Percentiles rank a stretch among this genome's conserved stretches.
These are phyloP conservation scores for Paraphoma chrysanthemicola DNA, from an alignment of 2,329 filamentous ascomycete species.

Conservation along the genomic window DNA sequence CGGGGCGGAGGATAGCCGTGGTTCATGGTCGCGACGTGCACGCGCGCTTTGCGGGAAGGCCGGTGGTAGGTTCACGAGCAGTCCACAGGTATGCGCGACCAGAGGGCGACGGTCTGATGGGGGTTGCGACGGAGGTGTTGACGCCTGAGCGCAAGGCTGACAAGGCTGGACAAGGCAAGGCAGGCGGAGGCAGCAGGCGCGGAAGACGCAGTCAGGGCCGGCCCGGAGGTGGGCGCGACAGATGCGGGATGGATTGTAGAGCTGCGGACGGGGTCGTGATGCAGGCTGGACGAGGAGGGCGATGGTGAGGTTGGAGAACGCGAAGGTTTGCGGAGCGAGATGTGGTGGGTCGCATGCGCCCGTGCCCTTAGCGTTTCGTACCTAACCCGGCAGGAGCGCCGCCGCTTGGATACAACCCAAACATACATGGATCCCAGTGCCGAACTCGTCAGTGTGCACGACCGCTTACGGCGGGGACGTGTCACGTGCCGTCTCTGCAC, in stretches of 20 bases:
- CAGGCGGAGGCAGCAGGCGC: conserved; percentile 10
- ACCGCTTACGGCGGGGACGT: too few relatives aligned
- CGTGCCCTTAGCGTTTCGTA: background rate
- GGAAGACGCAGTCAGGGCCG: conserved; percentile 15
- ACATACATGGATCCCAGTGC: background rate
- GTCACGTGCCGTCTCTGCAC: too few relatives aligned
- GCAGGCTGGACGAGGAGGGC: conserved; percentile 11
- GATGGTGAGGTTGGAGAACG: conserved; percentile 12
- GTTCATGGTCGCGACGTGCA: conserved; percentile 61
- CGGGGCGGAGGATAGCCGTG: conserved; percentile 78
- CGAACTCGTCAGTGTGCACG: too few relatives aligned
- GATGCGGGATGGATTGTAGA: conserved; percentile 19
- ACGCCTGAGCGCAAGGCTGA: conserved; percentile 20
- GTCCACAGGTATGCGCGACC: conserved; percentile 4
- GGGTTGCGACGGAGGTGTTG: conserved; percentile 24
- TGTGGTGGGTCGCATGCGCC: conserved; percentile 16
- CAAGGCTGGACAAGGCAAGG: conserved; percentile 31
- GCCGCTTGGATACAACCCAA: conserved; percentile 3
- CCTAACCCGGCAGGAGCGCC: background rate
- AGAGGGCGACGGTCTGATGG: conserved; percentile 11
- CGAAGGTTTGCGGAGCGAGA: conserved; percentile 22
- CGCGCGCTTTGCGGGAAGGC: conserved; percentile 1
- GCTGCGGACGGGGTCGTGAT: conserved; percentile 12
- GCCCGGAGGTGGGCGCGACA: conserved; percentile 34
- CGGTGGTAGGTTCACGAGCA: conserved; percentile 4